Conservation (phyloP, 164 flowering plant species). For the Liquidambar formosana region DNA sequence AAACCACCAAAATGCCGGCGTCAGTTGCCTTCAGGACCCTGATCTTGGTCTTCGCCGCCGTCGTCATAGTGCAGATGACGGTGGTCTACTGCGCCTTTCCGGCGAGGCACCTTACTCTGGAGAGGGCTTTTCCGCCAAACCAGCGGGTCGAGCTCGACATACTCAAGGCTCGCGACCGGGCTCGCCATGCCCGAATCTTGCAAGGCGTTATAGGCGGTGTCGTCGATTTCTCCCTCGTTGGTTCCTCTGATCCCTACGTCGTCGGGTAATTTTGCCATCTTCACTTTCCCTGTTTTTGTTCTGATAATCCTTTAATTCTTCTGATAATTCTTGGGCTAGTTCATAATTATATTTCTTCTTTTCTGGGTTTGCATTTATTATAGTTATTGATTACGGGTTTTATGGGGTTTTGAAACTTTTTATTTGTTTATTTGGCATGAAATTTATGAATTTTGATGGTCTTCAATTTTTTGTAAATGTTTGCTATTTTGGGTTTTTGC, state of each 20-base stretch:
- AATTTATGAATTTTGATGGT: not conserved
- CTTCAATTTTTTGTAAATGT: not conserved
- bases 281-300: conserved; percentile 1
- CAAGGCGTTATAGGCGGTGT: conserved; percentile 48
- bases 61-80: conserved; percentile 11
- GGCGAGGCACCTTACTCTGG: conserved; percentile 35
- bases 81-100: conserved; percentile 28
- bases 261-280: conserved; percentile 43
- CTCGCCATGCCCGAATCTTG: conserved; percentile 49
- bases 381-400: not conserved
- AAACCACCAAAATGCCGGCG: conserved; percentile 3
- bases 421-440: not conserved
- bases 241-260: conserved; percentile 54
- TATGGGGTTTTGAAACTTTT: too few relatives aligned
- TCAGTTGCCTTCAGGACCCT: not conserved
- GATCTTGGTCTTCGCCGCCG: conserved; percentile 25
- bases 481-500: not conserved
- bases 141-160: conserved; percentile 35
- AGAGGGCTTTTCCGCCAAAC: conserved; percentile 48
- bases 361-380: not conserved
- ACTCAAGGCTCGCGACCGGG: conserved; percentile 46
- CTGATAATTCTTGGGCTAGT: not conserved
- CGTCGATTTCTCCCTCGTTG: conserved; percentile 56
- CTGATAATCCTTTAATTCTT: too few relatives aligned
- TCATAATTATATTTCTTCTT: not conserved